Evolutionary conservation across 352 stramenopile species (phyloP), one percentile per base, ranked within the genome.

Genomic region (Phytophthora niederhauseri): DNA sequence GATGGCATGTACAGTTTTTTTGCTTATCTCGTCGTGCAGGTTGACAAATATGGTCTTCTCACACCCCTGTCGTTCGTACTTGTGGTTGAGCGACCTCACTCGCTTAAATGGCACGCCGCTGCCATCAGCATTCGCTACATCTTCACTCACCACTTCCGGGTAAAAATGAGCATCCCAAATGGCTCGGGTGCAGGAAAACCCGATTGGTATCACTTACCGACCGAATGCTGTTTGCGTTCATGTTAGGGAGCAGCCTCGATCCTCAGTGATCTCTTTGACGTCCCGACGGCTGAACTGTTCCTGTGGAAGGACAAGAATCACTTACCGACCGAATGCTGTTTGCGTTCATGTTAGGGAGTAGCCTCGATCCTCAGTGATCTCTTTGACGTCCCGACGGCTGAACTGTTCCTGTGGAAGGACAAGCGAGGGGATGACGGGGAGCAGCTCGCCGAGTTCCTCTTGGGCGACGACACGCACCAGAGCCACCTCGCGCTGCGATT

Each of bases 51-150:
- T 60, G 73, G 75, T 22, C 51, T 90, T 1, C 48, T 94, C 17
- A 81, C 81, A 20, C 75, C 82, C 15, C 62, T 93, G 15, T 66
- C 85, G 6, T 92, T 92, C 50, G 76, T 80, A 0, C 65, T 94
- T 31, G 72, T 89, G 19, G 57, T 80, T 15, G 76, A 90, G 38
- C 83, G 78, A 1, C 54, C 73, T 3, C 68, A 76, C 11, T 91
- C 83, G 6, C 69, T 93, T 9, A 92, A 91, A 69, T 92, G 86
- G 84, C 72, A 78, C 7, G 78, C 82, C 0, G 84, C 82, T 1
- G 73, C 80, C 7, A 79, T 84, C 20, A 79, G 77, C 15, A 72
- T 91, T 30, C 74, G 84, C 34, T 85, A 78, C 26, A 68, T 89
- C 8, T 80, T 87, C 36, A 64, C 61, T 3, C 77, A 64, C 53